phyloP scores from a whole-genome alignment of 441 rosid genomes.

The Corymbia citriodora region DNA sequence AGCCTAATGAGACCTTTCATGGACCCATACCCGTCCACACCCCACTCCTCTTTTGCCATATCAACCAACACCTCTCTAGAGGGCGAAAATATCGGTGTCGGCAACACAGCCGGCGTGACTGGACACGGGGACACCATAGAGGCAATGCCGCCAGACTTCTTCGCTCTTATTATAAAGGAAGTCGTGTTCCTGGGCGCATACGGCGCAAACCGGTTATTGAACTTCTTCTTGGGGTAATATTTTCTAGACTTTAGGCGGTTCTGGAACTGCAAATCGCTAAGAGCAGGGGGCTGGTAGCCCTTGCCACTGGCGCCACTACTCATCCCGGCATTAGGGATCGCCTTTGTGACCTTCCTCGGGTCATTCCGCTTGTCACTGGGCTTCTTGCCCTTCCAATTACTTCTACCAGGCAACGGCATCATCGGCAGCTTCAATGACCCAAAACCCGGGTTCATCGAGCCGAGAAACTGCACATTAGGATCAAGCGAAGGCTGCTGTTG shows the following conservation, averaged over 20 bases:
- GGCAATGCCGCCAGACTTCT: conserved; percentile 89
- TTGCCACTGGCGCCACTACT: conserved; percentile 20
- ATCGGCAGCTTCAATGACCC: background rate
- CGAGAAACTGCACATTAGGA: conserved; percentile 29
- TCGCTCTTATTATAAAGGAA: conserved; percentile 78
- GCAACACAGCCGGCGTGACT: conserved; percentile 80
- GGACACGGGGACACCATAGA: conserved; percentile 90
- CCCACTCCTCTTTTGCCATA: conserved; percentile 98
- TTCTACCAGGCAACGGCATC: conserved; percentile 12
- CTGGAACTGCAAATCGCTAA: conserved; percentile 77
- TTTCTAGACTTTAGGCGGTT: conserved; percentile 71
- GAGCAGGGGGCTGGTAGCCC: conserved; percentile 83
- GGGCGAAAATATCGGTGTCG: conserved; percentile 80
- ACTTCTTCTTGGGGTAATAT: conserved; percentile 68
- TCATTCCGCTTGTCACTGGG: conserved; percentile 32
- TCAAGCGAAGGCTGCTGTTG: conserved; percentile 26
- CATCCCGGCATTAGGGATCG: conserved; percentile 17
- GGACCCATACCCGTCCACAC: conserved; percentile 96
- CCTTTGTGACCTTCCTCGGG: conserved; percentile 37
- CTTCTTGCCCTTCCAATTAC: conserved; percentile 87
- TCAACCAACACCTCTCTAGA: conserved; percentile 87
- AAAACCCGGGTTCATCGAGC: conserved; percentile 31
- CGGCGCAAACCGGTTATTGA: conserved; percentile 60
- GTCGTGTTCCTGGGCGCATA: conserved; percentile 94
- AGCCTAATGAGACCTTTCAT: conserved; percentile 94